Base-by-base conservation (phyloP, 2,329 filamentous ascomycete species). In the Diaporthe sp. region DNA sequence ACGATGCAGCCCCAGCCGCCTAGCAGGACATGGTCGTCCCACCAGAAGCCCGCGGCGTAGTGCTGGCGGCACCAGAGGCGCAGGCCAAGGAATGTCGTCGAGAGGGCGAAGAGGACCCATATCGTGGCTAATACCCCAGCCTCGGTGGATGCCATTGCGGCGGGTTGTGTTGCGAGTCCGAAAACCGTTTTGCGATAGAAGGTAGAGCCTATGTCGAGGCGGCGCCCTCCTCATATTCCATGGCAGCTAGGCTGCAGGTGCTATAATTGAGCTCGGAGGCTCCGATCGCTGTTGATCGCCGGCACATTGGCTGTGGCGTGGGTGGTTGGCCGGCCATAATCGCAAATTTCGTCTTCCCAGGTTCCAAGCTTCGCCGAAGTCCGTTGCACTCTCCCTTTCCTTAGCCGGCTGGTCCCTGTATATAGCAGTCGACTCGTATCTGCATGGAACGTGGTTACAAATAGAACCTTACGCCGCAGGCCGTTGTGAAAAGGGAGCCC, bases 351-450 rank as follows among this genome's bases (percentile, higher is more conserved):
- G n/a, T 42, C 9, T 13, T 42, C 42, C 65, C 49, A 55, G 65
- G 46, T 69, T 69, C 65, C 65, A 69, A 55, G 65, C 49, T 53
- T 69, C 65, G 65, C 65, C n/a, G 49, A 69, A 55, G 65, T 69
- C 65, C 65, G 65, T 55, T 69, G n/a, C 17, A 10, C 13, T 55
- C 65, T 42, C n/a, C 17, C n/a, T 69, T 69, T 53, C 3, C 44
- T 42, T 69, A 55, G 3, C n/a, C 34, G 10, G 49, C 65, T 69
- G 65, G 34, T 55, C 65, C 65, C 49, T 69, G 65, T 69, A 55
- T 53, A 39, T 39, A 55, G 4, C 7, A 42, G 61, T 42, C 65
- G 49, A 42, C 49, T 69, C 65, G 65, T 69, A 69, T 42, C 46
- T 28, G 46, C 49, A 69, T 55, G 65, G 34, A 25, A 42, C 19